Evolutionary conservation across 305 asterid genomes (phyloP), one percentile per base, ranked within the genome.

Genomic region (Euphrasia arctica): DNA sequence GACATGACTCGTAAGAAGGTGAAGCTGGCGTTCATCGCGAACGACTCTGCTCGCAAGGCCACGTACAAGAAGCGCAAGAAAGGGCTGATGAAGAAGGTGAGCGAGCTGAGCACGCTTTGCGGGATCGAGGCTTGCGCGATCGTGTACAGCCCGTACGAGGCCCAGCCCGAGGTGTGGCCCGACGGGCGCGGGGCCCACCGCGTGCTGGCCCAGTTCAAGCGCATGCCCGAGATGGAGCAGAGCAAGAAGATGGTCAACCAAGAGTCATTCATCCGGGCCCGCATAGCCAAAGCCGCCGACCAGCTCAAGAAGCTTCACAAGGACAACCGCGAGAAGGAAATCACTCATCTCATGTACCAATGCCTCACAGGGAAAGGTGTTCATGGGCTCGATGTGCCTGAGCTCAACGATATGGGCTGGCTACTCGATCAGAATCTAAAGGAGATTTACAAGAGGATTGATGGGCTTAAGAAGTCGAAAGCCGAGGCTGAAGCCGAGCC

Each of bases 161-260:
- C 82, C 7, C 82, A 70, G 43, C 87, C 97, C 0, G 95, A 87
- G 29, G 84, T 85, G 0, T 89, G 94, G 95, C 95, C 95, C n/a
- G 90, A 82, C 42, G 50, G 65, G 0, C 62, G 79, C 10, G 95
- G 88, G 3, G 93, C 82, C 10, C 91, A 80, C 6, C 83, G 82
- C 5, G 91, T 89, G n/a, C 72, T 89, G 9, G 72, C 86, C 0
- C 91, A 82, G 74, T 89, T 87, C 83, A 83, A 80, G 54, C 80
- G 85, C 48, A 85, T 89, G 88, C 97, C 97, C 10, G 97, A 89
- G 74, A 86, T 89, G 94, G 97, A 89, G 68, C 95, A 89, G 50
- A 81, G 93, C 86, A 89, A 87, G 74, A 89, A 89, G 69, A 89
- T 86, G 96, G 86, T 85, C 42, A 87, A 83, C 60, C 96, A 89